Base-by-base conservation (phyloP, 179 eudicot genomes). In the Heliamphora ciliata region DNA sequence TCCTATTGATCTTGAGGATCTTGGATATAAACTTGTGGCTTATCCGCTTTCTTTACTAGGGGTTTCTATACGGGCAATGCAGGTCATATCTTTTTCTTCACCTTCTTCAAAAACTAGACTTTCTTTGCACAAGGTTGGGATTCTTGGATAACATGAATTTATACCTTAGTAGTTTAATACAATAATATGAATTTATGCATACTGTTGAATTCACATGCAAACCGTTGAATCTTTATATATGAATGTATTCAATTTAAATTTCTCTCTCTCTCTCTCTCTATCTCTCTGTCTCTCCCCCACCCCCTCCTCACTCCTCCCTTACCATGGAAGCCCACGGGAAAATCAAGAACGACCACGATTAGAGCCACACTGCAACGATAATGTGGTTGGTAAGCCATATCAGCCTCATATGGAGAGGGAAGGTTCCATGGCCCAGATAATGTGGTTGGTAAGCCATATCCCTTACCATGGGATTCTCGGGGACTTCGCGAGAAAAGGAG, bases 11-110 rank as follows among this genome's bases (percentile, higher is more conserved):
- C 95, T 95, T 69, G 95, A 90, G 86, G 93, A 90, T 67, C 68
- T 95, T 86, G 98, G 98, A 80, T 95, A 87, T 81, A 95, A 94
- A 89, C 73, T 95, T 85, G 98, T 90, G 79, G 93, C 87, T 17
- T 95, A 95, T 89, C 98, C 98, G 46, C 94, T 95, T 81, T 95
- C 98, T 63, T 81, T 95, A 89, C 76, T 95, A 83, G 98, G 94
- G 68, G 98, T 92, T 18, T 95, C 98, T 40, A 89, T 94, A 59
- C 90, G 90, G 85, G 97, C 98, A 77, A 95, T 95, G 96, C 93
- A 95, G 98, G 98, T 95, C 58, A 65, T 66, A 70, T 79, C 47
- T 69, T 83, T 51, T 6, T 31, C 50, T 46, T 79, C 44, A 71
- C 9, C 6, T 13, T 61, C 73, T 44, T 59, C 31, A 24, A 7